Conservation (phyloP, 306 rosid species). For the Psophocarpus tetragonolobus region DNA sequence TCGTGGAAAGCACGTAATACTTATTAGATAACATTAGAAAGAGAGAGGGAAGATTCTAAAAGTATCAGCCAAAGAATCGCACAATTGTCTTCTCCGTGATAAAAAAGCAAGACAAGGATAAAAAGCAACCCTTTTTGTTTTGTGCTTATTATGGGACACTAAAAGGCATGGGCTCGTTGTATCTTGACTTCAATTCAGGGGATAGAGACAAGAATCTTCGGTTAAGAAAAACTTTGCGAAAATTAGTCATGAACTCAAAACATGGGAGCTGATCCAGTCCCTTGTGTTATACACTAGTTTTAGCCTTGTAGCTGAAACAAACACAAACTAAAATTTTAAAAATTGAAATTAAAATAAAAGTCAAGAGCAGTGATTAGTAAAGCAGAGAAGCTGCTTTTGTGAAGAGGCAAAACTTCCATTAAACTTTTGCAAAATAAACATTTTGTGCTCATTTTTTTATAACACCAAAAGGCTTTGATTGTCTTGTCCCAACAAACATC, state of each 20-base stretch:
- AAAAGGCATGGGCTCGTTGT: background rate
- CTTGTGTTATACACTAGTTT: background rate
- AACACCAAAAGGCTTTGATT: background rate
- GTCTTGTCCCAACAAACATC: background rate
- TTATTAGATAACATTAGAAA: constrained; percentile 9
- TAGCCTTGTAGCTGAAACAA: background rate
- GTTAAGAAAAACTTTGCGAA: background rate
- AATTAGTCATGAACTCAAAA: background rate
- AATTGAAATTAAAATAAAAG: background rate
- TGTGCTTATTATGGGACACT: background rate
- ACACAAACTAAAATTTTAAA: background rate
- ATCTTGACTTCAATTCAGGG: background rate
- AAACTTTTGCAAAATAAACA: background rate
- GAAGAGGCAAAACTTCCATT: background rate
- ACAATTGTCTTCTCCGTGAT: constrained; percentile 26
- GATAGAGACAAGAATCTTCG: constrained; percentile 3
- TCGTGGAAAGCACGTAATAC: constrained; percentile 21
- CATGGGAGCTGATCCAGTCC: background rate
- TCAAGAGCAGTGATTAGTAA: background rate
- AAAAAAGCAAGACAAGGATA: constrained; percentile 35
- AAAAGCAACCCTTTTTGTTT: background rate
- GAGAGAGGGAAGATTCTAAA: constrained; percentile 2
- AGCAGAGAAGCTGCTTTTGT: constrained; percentile 8
- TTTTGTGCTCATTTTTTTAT: background rate
- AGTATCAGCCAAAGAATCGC: constrained; percentile 14